These are phyloP conservation scores for Sphagnurus paluster DNA, from an alignment of 1,284 basidiomycete species.

Conservation along the genomic window DNA sequence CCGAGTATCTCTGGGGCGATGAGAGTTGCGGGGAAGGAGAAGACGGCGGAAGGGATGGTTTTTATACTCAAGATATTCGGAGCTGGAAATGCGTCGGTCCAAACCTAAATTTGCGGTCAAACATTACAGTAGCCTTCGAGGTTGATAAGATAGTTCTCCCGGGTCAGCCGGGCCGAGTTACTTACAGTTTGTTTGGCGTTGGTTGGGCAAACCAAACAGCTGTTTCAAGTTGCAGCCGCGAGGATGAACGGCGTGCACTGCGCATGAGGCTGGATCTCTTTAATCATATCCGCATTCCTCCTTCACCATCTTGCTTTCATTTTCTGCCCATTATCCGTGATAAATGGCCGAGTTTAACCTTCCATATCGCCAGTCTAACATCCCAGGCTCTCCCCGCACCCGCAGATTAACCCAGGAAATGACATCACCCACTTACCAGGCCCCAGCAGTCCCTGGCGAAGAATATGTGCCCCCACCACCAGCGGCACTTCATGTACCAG, in stretches of 20 bases:
- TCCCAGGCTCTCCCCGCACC: constrained; percentile 7
- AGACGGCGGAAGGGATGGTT: not conserved
- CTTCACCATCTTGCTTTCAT: no score
- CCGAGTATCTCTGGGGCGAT: no score
- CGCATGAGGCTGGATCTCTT: constrained; percentile 9
- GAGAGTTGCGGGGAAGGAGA: no score
- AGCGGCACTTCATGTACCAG: constrained; percentile 20
- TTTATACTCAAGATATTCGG: not conserved
- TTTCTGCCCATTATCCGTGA: not conserved
- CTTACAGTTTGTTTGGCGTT: no score
- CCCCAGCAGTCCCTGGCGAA: constrained; percentile 5
- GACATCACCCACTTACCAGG: not conserved
- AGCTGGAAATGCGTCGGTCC: not conserved
- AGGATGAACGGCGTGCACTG: not conserved
- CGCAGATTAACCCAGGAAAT: not conserved
- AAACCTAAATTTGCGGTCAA: constrained; percentile 1
- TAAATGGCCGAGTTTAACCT: constrained; percentile 5
- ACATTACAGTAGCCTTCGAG: no score
- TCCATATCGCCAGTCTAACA: constrained; percentile 3
- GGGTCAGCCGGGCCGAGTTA: no score
- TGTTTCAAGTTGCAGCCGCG: no score
- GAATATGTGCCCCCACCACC: constrained; percentile 20
- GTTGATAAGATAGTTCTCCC: no score
- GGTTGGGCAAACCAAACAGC: no score
- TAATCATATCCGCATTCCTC: not conserved